Base-by-base conservation (phyloP, 331 rosid genomes). In the Dryas integrifolia region DNA sequence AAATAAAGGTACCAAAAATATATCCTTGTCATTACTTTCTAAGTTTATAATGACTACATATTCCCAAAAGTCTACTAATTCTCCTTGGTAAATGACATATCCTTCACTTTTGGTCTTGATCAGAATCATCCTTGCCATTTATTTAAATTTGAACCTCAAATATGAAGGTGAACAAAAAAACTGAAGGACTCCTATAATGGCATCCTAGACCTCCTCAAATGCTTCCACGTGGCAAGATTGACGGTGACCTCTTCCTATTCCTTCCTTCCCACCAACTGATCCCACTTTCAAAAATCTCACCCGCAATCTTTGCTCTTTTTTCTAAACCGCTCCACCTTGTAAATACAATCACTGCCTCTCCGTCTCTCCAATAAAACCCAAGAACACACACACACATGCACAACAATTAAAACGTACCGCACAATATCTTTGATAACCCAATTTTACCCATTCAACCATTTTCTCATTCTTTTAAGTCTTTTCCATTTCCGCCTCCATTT, bases 251-350 rank as follows among this genome's bases (percentile, higher is more conserved):
- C 26, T 80, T 43, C 60, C 15, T 14, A 39, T 52, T 66, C 73
- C 69, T 79, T 47, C 55, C 69, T 80, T 84, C 84, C 84, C 61
- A 38, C 48, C 88, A 89, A 85, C 87, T 80, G 84, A 86, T 46
- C 79, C 82, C 7, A 80, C 84, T 82, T 85, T 84, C 74, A 83
- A 87, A 85, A 67, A 76, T 82, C 82, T 72, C 81, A 73, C 86
- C 87, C 91, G 84, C 87, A 89, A 82, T 69, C 77, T 7, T 71
- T 86, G 96, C 85, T 70, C 79, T 80, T 79, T 84, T 81, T 85
- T 82, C 92, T 84, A 78, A 92, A 87, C 96, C 91, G 97, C 91
- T 83, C 91, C 88, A 80, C 84, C 79, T 72, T 72, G 70, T 68
- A 75, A 50, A 69, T 62, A 70, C 82, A 73, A 60, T 56, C 69